phyloP scores from a whole-genome alignment of 257 asterid species.

The Solanum microdontum region DNA sequence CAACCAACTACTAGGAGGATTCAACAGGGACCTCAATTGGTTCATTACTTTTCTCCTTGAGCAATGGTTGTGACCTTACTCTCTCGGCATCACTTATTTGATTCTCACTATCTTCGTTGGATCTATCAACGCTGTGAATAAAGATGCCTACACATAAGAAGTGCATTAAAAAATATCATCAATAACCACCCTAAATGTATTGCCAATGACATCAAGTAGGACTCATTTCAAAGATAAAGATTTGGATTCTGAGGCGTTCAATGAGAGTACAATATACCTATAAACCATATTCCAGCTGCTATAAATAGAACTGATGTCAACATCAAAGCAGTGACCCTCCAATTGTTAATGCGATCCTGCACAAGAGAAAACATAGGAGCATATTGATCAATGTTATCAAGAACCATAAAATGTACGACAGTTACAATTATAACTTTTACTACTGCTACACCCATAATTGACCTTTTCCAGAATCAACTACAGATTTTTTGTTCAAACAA shows the following conservation, averaged over 20 bases:
- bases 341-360: slow-evolving; percentile 78
- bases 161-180: not conserved
- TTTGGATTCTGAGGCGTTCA: not conserved
- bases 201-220: not conserved
- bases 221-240: not conserved
- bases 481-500: not conserved
- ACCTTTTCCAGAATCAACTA: not conserved
- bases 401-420: not conserved
- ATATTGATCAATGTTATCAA: not conserved
- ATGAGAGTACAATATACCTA: slow-evolving; percentile 28
- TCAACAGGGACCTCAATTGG: slow-evolving; percentile 9
- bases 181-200: not conserved
- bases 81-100: slow-evolving; percentile 18
- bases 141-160: slow-evolving; percentile 44
- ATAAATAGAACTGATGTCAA: slow-evolving; percentile 68
- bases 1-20: not conserved
- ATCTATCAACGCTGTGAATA: slow-evolving; percentile 60
- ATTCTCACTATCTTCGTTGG: slow-evolving; percentile 46
- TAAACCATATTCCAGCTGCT: slow-evolving; percentile 71
- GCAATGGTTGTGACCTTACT: slow-evolving; percentile 53
- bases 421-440: not conserved
- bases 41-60: slow-evolving; percentile 29
- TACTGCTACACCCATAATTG: not conserved
- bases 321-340: slow-evolving; percentile 73
- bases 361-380: not conserved